Conservation (phyloP, 257 asterid species). For the Penstemon davidsonii region DNA sequence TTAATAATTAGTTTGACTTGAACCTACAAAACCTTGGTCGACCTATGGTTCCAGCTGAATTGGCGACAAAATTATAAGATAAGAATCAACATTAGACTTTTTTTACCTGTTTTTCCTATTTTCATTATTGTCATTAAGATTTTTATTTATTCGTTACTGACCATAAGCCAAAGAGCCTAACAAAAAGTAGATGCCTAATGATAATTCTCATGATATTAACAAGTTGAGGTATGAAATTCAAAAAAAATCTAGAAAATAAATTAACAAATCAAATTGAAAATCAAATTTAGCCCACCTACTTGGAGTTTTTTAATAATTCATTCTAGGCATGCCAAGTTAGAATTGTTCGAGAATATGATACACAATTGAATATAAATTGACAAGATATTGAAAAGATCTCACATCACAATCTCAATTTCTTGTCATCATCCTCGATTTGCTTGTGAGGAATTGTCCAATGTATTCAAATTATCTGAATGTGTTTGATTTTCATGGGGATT, state of each 20-base stretch:
- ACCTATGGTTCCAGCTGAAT: too few relatives aligned
- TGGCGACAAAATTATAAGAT: too few relatives aligned
- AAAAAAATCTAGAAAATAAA: not conserved
- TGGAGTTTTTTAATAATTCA: not conserved
- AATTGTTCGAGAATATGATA: not conserved
- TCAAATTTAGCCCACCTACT: not conserved
- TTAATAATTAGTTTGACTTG: too few relatives aligned
- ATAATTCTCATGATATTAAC: not conserved
- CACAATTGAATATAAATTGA: too few relatives aligned
- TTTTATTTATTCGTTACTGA: too few relatives aligned
- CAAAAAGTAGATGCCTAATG: too few relatives aligned
- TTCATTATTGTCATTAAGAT: too few relatives aligned
- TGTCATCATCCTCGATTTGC: conserved; percentile 2
- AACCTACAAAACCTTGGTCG: too few relatives aligned
- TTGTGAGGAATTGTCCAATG: not conserved
- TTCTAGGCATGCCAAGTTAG: not conserved
- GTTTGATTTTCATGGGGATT: too few relatives aligned
- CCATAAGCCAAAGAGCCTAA: too few relatives aligned
- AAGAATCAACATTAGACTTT: too few relatives aligned
- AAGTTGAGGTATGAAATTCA: not conserved
- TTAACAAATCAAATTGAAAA: not conserved
- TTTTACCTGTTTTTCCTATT: too few relatives aligned
- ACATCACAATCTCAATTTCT: conserved; percentile 5
- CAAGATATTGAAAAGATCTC: conserved; percentile 8
- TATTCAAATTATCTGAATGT: not conserved